Conservation (phyloP, 768 basidiomycete genomes). For the Mycena vulgaris region DNA sequence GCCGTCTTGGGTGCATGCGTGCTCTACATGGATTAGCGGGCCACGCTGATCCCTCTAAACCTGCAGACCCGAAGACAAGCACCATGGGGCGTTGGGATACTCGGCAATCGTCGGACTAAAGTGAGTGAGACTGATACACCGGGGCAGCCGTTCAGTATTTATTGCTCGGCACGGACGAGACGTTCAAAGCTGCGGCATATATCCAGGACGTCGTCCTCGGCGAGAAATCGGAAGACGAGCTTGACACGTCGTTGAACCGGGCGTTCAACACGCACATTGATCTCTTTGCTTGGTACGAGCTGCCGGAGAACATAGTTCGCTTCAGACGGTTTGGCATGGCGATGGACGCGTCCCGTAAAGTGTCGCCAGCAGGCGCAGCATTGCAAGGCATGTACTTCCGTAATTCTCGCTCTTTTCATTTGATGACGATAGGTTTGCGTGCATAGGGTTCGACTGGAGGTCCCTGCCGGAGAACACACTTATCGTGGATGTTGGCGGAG, state of each 20-base stretch:
- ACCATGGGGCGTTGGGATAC: slow-evolving; percentile 39
- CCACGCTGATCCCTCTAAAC: neutral
- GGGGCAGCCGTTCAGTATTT: neutral
- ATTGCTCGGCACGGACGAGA: slow-evolving; percentile 37
- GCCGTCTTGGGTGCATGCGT: slow-evolving; percentile 20
- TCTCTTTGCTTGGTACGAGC: slow-evolving; percentile 42
- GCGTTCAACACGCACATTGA: slow-evolving; percentile 39
- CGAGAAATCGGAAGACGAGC: slow-evolving; percentile 33
- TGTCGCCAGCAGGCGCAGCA: neutral
- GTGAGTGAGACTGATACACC: neutral
- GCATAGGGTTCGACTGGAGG: slow-evolving; percentile 15
- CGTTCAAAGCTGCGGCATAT: slow-evolving; percentile 38
- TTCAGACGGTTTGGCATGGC: slow-evolving; percentile 43
- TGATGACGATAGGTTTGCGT: neutral
- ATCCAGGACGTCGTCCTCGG: slow-evolving; percentile 39
- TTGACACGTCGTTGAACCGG: slow-evolving; percentile 35
- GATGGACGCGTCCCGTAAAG: slow-evolving; percentile 38
- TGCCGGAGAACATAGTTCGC: slow-evolving; percentile 38
- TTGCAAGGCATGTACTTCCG: slow-evolving; percentile 20
- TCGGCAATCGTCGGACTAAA: slow-evolving; percentile 38
- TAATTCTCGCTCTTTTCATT: slow-evolving; percentile 12
- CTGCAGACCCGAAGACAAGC: slow-evolving; percentile 36
- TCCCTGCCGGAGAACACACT: slow-evolving; percentile 1
- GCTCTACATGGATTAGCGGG: neutral
- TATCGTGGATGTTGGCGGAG: slow-evolving; percentile 16